A percentile compares a stretch with the other conserved stretches of the same genome.
Evolutionary conservation across 345 rosid genomes (phyloP).

Genomic region (Melastoma malabathricum): DNA sequence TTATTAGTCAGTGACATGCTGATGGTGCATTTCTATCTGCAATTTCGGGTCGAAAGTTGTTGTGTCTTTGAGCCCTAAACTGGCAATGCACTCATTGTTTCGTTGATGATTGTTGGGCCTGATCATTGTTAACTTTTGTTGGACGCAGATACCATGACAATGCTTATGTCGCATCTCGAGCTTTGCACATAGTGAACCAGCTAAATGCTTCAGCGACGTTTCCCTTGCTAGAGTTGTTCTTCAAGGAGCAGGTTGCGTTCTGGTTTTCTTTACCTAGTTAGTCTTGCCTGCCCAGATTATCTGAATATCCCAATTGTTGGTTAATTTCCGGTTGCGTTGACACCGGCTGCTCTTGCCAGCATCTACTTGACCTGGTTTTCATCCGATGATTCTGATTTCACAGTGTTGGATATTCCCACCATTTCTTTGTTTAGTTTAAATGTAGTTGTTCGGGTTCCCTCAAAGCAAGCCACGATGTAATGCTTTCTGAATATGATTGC

Average conservation of each 20-base stretch:
- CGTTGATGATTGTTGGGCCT: background rate
- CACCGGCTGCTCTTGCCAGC: too few relatives aligned
- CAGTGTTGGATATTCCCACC: too few relatives aligned
- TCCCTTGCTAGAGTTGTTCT: slow-evolving; percentile 52
- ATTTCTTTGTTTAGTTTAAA: background rate
- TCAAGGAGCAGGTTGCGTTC: slow-evolving; percentile 52
- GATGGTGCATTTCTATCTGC: too few relatives aligned
- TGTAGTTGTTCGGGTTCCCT: background rate
- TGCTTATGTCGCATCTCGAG: slow-evolving; percentile 66
- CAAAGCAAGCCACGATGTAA: too few relatives aligned
- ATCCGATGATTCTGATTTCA: too few relatives aligned
- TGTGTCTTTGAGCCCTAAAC: too few relatives aligned
- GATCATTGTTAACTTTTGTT: background rate
- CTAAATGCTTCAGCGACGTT: slow-evolving; percentile 51
- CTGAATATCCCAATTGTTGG: background rate
- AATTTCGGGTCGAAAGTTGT: too few relatives aligned
- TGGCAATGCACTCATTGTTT: background rate
- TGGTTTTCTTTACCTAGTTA: background rate
- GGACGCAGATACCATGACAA: slow-evolving; percentile 75
- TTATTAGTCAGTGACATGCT: too few relatives aligned
- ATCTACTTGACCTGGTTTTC: too few relatives aligned
- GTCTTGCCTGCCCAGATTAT: background rate
- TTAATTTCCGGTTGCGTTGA: background rate
- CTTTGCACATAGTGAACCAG: slow-evolving; percentile 50
- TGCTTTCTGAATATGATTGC: slow-evolving; percentile 10